Evolutionary conservation across 2,329 filamentous ascomycete species (phyloP).

Genomic region (Trichoderma sp.): DNA sequence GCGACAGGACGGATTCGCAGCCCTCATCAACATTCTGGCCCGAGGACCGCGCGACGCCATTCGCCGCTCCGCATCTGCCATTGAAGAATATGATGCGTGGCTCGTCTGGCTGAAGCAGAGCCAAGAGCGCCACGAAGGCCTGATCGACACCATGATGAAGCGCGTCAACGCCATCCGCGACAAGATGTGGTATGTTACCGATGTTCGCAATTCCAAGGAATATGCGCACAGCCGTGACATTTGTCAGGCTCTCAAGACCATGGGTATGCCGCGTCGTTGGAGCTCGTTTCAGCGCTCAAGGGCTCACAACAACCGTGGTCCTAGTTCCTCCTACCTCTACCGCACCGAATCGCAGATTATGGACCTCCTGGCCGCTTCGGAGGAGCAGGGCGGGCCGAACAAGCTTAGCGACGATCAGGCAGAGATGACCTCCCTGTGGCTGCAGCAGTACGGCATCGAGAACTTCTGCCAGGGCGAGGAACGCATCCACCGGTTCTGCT

Average conservation of each 20-base stretch:
- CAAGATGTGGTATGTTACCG: slow-evolving; percentile 98
- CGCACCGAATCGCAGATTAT: slow-evolving; percentile 83
- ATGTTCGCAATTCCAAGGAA: slow-evolving; percentile 84
- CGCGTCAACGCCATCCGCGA: slow-evolving; percentile 76
- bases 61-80: slow-evolving; percentile 67
- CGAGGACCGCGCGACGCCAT: slow-evolving; percentile 70
- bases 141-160: slow-evolving; percentile 73
- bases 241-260: slow-evolving; percentile 83
- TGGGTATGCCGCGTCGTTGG: slow-evolving; percentile 69
- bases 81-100: slow-evolving; percentile 79
- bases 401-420: slow-evolving; percentile 96
- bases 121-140: slow-evolving; percentile 73
- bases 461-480: slow-evolving; percentile 96
- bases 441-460: slow-evolving; percentile 78
- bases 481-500: slow-evolving; percentile 88
- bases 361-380: slow-evolving; percentile 79
- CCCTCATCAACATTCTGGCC: slow-evolving; percentile 72
- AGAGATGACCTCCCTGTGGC: slow-evolving; percentile 79
- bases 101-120: slow-evolving; percentile 82
- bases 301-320: slow-evolving; percentile 49
- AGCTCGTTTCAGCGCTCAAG: slow-evolving; percentile 53
- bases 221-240: slow-evolving; percentile 89
- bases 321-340: slow-evolving; percentile 66
- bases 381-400: slow-evolving; percentile 85
- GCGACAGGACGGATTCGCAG: slow-evolving; percentile 68